Conservation (phyloP, 2,329 filamentous ascomycete species). For the Penicillium nordicum region DNA sequence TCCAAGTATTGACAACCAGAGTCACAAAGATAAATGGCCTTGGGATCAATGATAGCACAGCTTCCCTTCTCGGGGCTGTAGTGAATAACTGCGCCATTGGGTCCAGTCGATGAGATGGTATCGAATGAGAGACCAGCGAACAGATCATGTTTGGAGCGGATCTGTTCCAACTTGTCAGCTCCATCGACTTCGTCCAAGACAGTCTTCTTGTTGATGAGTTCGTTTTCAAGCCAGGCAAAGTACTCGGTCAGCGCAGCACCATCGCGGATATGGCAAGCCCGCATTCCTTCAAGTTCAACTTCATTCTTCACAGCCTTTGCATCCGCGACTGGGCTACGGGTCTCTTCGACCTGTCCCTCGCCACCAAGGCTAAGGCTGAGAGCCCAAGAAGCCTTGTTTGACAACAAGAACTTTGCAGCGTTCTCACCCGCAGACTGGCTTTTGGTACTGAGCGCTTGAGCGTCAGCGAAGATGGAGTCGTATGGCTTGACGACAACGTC, state of each 20-base stretch:
- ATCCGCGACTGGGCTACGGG: conserved; percentile 81
- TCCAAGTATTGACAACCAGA: conserved; percentile 96
- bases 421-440: conserved; percentile 41
- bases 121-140: conserved; percentile 92
- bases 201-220: conserved; percentile 69
- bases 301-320: conserved; percentile 94
- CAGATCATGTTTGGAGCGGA: conserved; percentile 58
- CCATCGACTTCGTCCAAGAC: conserved; percentile 81
- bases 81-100: conserved; percentile 92
- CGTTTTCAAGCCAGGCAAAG: conserved; percentile 94
- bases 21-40: conserved; percentile 88
- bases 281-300: conserved; percentile 86
- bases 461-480: conserved; percentile 72
- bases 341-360: conserved; percentile 77
- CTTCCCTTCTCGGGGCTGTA: conserved; percentile 83
- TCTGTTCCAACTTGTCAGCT: conserved; percentile 81
- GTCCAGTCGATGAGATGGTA: conserved; percentile 90
- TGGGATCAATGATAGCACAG: conserved; percentile 79
- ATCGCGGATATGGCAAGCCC: conserved; percentile 87
- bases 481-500: conserved; percentile 78
- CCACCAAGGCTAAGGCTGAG: conserved; percentile 82
- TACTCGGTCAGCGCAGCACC: conserved; percentile 87
- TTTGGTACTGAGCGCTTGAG: conserved; percentile 58
- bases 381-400: conserved; percentile 90
- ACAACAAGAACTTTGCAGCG: conserved; percentile 70